Evolutionary conservation across 768 basidiomycete genomes (phyloP), one percentile per base, ranked within the genome.

Genomic region (Suillus luteus): DNA sequence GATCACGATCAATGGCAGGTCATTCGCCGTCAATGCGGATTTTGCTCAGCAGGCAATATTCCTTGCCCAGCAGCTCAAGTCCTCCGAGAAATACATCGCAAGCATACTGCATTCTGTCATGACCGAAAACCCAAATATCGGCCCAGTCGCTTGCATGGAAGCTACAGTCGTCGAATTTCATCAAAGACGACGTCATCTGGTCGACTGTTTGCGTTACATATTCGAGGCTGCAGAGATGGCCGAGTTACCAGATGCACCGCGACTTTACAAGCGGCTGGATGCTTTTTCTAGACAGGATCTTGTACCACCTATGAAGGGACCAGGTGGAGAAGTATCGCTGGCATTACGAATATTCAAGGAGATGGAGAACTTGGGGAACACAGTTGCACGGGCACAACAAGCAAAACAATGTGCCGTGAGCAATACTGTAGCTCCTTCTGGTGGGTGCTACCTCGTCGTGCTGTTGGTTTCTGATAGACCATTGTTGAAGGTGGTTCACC

Each of bases 41-140:
- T 94, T 95, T 75, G 87, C 86, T 15, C 86, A 84, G 58, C 92
- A 92, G 73, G 85, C 83, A 62, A 74, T 91, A 62, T 91, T 93
- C 75, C 84, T 96, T 62, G 86, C 95, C 0, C 86, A 91, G 71
- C 86, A 92, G 61, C 87, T 97, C 60, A 82, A 86, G 69, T 87
- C 87, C 67, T 96, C 95, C 14, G 95, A 96, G 77, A 86, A 88
- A 68, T 87, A 91, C 75, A 77, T 88, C 59, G 91, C 93, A 5
- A 80, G 81, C 24, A 83, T 93, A 19, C 79, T 93, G 54, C 85
- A 90, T 63, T 76, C 83, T 24, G 81, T 90, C 48, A 87, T 88
- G 77, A 69, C 82, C 1, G 77, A 82, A 64, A 86, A 88, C 69
- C 88, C 91, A 0, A 92, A 92, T 66, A 77, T 89, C 17, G 78